Base-by-base conservation (phyloP, 192 early-diverging fungal species). In the Phlyctochytrium planicorne region DNA sequence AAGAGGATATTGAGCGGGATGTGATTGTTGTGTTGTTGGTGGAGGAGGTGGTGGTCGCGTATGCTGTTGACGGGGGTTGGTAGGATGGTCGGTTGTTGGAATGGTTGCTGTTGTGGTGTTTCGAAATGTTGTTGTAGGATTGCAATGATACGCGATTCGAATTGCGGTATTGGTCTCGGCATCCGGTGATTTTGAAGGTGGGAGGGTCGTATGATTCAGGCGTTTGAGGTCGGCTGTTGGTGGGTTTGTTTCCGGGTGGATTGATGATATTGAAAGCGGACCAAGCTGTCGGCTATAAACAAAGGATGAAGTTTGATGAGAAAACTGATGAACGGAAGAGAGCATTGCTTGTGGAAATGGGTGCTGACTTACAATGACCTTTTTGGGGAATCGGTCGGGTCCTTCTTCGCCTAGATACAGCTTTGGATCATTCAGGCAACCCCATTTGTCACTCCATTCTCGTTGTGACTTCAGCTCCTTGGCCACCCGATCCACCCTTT, bases 141-240 rank as follows among this genome's bases (percentile, higher is more conserved):
- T 32, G 2, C 25, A 30, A 32, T 27, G 29, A 2, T 4, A 12
- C 14, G 4, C 27, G 25, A 32, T n/a, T 17, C n/a, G n/a, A n/a
- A n/a, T 37, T 10, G 40, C 37, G 34, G 62, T 59, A 59, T 24
- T 56, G 24, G 23, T 63, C 20, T 2, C 69, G 52, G 25, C 47
- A n/a, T 2, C 70, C 70, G 30, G 70, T 72, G 30, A 72, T 62
- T 37, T 72, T 67, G 34, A n/a, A 67, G 1, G 55, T 35, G 2
- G 66, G 53, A 3, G 30, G 32, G 30, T 3, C 57, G 72, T 89
- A 90, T n/a, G n/a, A n/a, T n/a, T 3, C 91, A 91, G 59, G 20
- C 93, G 91, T 23, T 88, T 77, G 25, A 6, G 20, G 40, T 14
- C 10, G 40, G 40, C 40, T 47, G 10, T 47, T 47, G 60, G 63